Evolutionary conservation across 176 grass and related monocot genomes (phyloP).

Genomic region (Phoenix roebelenii): DNA sequence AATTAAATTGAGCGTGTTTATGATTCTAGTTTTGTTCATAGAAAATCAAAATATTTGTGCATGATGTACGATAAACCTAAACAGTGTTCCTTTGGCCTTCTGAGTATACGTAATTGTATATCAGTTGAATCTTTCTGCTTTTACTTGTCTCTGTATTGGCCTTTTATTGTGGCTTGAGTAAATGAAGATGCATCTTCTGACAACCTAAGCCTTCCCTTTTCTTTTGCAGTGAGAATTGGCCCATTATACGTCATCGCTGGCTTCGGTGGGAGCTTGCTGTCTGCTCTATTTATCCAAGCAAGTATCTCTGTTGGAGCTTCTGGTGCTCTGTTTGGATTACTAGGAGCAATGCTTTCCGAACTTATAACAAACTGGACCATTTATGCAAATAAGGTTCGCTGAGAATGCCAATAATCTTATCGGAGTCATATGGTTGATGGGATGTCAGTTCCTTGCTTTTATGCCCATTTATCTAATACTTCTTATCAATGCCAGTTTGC

Average conservation of each 20-base stretch:
- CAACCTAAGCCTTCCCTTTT: conserved; percentile 3
- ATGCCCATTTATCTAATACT: conserved; percentile 3
- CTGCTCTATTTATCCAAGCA: conserved; percentile 73
- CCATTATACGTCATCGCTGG: conserved; percentile 75
- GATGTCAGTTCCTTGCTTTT: conserved; percentile 6
- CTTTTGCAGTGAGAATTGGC: conserved; percentile 70
- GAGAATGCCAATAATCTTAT: not conserved
- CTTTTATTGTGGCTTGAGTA: no score
- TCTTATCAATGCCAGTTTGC: conserved; percentile 36
- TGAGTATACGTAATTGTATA: no score
- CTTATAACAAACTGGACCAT: conserved; percentile 97
- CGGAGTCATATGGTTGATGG: no score
- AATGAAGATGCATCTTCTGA: no score
- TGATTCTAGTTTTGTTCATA: no score
- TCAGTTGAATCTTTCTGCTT: no score
- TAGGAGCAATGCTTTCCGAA: conserved; percentile 92
- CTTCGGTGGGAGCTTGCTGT: conserved; percentile 81
- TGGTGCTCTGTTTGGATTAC: conserved; percentile 90
- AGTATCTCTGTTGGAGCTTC: conserved; percentile 92
- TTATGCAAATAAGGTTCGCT: conserved; percentile 82
- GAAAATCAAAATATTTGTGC: no score
- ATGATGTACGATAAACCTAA: no score
- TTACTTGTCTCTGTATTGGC: no score
- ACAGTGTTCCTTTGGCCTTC: no score
- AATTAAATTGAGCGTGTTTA: no score